phyloP scores from a whole-genome alignment of 2,329 filamentous ascomycete species.

The Paecilomyces dactylethromorphus region DNA sequence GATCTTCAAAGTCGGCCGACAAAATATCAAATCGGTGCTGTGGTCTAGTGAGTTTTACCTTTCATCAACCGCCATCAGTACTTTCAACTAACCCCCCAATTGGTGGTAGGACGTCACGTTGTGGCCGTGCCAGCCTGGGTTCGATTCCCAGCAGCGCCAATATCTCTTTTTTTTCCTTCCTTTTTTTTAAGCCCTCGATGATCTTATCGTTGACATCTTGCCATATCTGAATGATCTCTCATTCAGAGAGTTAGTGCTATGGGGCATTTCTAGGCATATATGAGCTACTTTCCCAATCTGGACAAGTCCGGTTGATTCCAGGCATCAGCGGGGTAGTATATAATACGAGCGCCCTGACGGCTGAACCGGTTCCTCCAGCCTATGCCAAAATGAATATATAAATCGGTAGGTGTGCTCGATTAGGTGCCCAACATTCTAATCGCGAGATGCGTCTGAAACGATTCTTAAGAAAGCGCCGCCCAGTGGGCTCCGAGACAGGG shows the following conservation, averaged over 20 bases:
- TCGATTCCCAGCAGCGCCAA: constrained; percentile 20
- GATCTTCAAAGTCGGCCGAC: no score
- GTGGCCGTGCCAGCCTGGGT: constrained; percentile 23
- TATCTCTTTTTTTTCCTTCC: constrained; percentile 1
- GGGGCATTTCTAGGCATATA: background rate
- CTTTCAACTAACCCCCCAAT: background rate
- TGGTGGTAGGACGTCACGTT: constrained; percentile 21
- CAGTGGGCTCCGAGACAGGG: background rate
- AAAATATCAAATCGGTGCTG: constrained; percentile 1
- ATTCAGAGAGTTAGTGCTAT: no score
- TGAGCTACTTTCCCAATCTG: background rate
- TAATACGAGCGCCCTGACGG: no score
- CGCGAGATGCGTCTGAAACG: background rate
- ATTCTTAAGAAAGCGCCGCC: background rate
- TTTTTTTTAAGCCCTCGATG: no score
- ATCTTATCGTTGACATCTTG: no score
- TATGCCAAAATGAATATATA: background rate
- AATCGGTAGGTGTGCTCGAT: background rate
- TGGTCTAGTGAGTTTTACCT: constrained; percentile 2
- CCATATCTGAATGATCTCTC: no score
- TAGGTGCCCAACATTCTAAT: background rate
- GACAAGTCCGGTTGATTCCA: background rate
- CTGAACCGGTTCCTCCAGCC: background rate
- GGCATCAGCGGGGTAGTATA: background rate
- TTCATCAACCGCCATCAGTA: background rate